These are phyloP conservation scores for Suillus americanus DNA, from an alignment of 768 basidiomycete genomes.

Conservation along the genomic window DNA sequence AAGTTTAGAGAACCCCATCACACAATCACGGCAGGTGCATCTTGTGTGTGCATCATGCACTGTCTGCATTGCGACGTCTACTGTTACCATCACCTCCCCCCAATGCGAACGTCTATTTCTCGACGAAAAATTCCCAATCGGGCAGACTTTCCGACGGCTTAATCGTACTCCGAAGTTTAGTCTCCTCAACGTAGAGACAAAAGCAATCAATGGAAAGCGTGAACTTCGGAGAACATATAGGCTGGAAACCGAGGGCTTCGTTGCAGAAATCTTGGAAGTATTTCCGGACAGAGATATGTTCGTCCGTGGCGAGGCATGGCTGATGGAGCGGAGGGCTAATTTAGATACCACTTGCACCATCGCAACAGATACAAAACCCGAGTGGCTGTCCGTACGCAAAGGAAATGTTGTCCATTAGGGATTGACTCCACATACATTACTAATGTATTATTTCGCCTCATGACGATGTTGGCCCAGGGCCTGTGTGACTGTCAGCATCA, in stretches of 20 bases:
- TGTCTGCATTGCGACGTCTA: slow-evolving; percentile 65
- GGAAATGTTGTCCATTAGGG: slow-evolving; percentile 15
- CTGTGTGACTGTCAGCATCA: too few relatives aligned
- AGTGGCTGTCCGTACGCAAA: slow-evolving; percentile 13
- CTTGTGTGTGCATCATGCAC: slow-evolving; percentile 54
- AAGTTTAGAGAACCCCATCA: slow-evolving; percentile 50
- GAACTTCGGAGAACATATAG: slow-evolving; percentile 46
- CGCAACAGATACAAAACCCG: slow-evolving; percentile 11
- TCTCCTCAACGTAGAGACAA: slow-evolving; percentile 50
- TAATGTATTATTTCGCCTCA: too few relatives aligned
- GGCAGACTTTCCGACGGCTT: slow-evolving; percentile 64
- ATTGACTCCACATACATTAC: background rate
- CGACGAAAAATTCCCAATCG: slow-evolving; percentile 65
- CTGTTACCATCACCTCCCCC: slow-evolving; percentile 58
- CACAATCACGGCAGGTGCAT: slow-evolving; percentile 64
- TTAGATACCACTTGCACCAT: slow-evolving; percentile 10
- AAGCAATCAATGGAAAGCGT: slow-evolving; percentile 16
- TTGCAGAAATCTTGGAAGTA: slow-evolving; percentile 68
- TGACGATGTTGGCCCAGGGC: too few relatives aligned
- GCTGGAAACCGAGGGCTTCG: slow-evolving; percentile 55
- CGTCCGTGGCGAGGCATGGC: slow-evolving; percentile 51
- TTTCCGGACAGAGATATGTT: slow-evolving; percentile 74
- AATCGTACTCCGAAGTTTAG: slow-evolving; percentile 55
- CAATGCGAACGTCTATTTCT: slow-evolving; percentile 61
- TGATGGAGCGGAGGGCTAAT: slow-evolving; percentile 27